Base-by-base conservation (phyloP, 306 rosid genomes). In the Cicer arietinum region DNA sequence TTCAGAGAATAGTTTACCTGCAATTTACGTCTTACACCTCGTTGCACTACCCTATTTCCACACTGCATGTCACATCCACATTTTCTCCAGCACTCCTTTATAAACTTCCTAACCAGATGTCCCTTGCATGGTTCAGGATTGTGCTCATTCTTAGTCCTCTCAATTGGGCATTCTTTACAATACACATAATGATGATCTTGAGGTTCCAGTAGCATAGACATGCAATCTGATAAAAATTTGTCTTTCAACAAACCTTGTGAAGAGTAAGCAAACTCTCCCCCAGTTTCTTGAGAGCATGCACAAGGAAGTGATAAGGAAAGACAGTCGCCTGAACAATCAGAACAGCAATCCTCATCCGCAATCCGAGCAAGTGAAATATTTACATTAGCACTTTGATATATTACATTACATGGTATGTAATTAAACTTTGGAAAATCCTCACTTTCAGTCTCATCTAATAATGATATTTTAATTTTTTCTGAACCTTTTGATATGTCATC, bases 1-100 rank as follows among this genome's bases (percentile, higher is more conserved):
- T 65, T 45, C 51, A 77, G 25, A 67, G 69, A 64, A 71, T 62
- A 84, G 58, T 86, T 78, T 45, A 92, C 98, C 97, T 94, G 96
- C 79, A 94, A 77, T 83, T 87, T 88, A 84, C 96, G 77, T 45
- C 88, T 54, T 79, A 94, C 67, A 77, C 98, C 98, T 65, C 90
- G 83, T 77, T 94, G 98, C 62, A 94, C 96, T 43, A 91, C 84
- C 58, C 98, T 85, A 81, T 94, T 94, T 79, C 98, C 98, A 76
- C 98, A 94, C 47, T 59, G 82, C 91, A 90, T 86, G 72, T 84
- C 86, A 74, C 98, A 94, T 30, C 98, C 98, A 78, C 98, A 91
- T 85, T 91, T 94, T 74, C 86, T 85, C 98, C 98, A 94, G 83
- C 98, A 94, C 84, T 94, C 98, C 82, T 94, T 94, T 43, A 94